A percentile compares a stretch with the other conserved stretches of the same genome.
These are phyloP conservation scores for Paratinospora sagittata DNA, from an alignment of 164 flowering plant species.

Conservation along the genomic window DNA sequence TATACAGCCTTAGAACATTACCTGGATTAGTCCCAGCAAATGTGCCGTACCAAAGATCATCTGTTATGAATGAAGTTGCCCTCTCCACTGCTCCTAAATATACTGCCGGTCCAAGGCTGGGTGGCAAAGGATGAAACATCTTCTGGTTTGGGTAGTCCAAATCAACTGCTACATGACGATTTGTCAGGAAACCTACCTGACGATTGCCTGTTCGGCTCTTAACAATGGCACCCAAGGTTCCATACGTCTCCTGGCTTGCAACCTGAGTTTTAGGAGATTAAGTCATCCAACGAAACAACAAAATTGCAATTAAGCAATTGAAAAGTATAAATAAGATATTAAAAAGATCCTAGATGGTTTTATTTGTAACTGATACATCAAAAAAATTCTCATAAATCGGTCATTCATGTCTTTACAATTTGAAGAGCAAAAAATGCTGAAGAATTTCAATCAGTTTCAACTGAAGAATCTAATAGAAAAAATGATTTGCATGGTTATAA, in stretches of 20 bases:
- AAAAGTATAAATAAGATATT: not conserved
- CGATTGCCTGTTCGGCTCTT: slow-evolving; percentile 86
- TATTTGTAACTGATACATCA: no score
- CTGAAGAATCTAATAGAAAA: no score
- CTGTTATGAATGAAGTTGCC: slow-evolving; percentile 97
- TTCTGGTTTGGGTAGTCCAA: slow-evolving; percentile 95
- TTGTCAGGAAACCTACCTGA: slow-evolving; percentile 95
- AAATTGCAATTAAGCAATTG: not conserved
- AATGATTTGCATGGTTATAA: no score
- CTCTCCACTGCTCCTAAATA: slow-evolving; percentile 98
- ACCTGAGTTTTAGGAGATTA: slow-evolving; percentile 41
- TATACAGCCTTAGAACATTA: slow-evolving; percentile 21
- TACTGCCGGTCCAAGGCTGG: slow-evolving; percentile 96
- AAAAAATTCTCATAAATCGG: no score
- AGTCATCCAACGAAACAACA: slow-evolving; percentile 1
- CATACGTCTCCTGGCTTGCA: slow-evolving; percentile 96
- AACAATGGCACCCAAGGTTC: slow-evolving; percentile 96
- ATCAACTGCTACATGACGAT: slow-evolving; percentile 96
- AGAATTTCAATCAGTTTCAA: no score
- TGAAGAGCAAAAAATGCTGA: no score
- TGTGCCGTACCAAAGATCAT: slow-evolving; percentile 97
- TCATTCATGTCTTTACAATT: no score
- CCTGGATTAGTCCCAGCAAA: slow-evolving; percentile 99
- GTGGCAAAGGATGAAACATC: slow-evolving; percentile 99
- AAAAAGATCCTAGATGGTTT: not conserved